phyloP scores from a whole-genome alignment of 169 alveolate species.

The Plasmodium sp. region DNA sequence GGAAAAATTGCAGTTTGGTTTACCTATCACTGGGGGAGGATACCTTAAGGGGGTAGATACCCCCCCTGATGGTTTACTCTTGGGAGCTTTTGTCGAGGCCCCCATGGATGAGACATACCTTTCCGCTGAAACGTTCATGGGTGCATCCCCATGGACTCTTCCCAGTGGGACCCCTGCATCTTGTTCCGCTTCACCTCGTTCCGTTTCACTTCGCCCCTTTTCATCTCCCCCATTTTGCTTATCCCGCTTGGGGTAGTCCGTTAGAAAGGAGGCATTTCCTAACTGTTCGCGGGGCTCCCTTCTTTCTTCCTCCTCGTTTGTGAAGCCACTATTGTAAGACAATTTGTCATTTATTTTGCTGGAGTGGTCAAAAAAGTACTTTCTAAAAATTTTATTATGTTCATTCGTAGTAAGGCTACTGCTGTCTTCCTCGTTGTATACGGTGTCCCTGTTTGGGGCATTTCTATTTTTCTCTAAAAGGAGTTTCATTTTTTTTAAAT shows the following conservation, averaged over 20 bases:
- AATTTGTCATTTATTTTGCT: conserved; percentile 13
- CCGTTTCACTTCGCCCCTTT: neutral
- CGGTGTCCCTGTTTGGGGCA: neutral
- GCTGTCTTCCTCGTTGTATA: conserved; percentile 5
- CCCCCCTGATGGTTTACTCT: neutral
- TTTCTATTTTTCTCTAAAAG: conserved; percentile 45
- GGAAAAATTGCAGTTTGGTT: neutral
- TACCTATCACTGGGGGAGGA: neutral
- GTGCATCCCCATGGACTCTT: neutral
- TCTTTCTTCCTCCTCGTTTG: neutral
- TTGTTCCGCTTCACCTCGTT: neutral
- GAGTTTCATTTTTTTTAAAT: conserved; percentile 24
- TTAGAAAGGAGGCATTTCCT: neutral
- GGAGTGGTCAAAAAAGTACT: conserved; percentile 16
- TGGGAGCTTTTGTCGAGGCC: neutral
- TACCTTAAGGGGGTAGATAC: neutral
- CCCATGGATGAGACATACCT: neutral
- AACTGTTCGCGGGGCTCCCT: neutral
- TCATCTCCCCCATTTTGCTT: neutral
- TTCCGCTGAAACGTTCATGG: neutral
- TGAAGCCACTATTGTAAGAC: neutral
- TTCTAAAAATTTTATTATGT: conserved; percentile 4
- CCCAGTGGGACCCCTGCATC: neutral
- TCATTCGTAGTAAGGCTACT: conserved; percentile 27
- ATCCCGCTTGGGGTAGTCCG: neutral